Conservation (phyloP, 2,329 filamentous ascomycete genomes). For the Neoascochyta sp. region DNA sequence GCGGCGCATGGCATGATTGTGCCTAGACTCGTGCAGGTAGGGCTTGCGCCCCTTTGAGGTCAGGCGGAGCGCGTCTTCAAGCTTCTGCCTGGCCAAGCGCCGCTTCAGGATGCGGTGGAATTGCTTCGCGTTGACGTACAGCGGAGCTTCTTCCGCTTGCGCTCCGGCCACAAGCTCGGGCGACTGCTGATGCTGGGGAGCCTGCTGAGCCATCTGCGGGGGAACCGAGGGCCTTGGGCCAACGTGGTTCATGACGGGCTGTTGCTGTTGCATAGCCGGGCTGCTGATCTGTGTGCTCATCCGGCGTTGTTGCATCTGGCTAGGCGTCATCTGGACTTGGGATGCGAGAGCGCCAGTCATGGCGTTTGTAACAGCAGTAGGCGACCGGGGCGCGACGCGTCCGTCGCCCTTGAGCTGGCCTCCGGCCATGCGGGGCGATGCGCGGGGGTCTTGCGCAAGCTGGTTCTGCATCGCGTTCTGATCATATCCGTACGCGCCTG, state of each 20-base stretch:
- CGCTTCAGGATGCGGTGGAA: constrained; percentile 97
- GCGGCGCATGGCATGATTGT: constrained; percentile 96
- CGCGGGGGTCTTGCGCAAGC: constrained; percentile 53
- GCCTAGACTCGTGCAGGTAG: constrained; percentile 93
- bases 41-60: constrained; percentile 96
- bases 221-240: constrained; percentile 50
- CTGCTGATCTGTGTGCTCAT: constrained; percentile 44
- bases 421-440: constrained; percentile 73
- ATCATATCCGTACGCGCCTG: constrained; percentile 56
- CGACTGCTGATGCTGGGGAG: constrained; percentile 69
- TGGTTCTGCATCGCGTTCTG: constrained; percentile 62
- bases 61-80: constrained; percentile 86
- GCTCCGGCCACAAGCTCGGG: constrained; percentile 71
- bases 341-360: constrained; percentile 45
- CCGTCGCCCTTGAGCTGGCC: constrained; percentile 65
- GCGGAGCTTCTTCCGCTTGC: constrained; percentile 76
- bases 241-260: constrained; percentile 71
- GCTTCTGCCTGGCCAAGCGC: constrained; percentile 83
- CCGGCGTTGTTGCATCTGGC: constrained; percentile 36
- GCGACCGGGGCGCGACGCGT: constrained; percentile 69
- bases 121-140: constrained; percentile 98
- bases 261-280: constrained; percentile 61
- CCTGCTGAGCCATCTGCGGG: constrained; percentile 53
- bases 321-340: constrained; percentile 39
- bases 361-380: constrained; percentile 63